A percentile compares a stretch with the other conserved stretches of the same genome.
phyloP scores from a whole-genome alignment of 106 monocot species.

The Chionographis japonica region DNA sequence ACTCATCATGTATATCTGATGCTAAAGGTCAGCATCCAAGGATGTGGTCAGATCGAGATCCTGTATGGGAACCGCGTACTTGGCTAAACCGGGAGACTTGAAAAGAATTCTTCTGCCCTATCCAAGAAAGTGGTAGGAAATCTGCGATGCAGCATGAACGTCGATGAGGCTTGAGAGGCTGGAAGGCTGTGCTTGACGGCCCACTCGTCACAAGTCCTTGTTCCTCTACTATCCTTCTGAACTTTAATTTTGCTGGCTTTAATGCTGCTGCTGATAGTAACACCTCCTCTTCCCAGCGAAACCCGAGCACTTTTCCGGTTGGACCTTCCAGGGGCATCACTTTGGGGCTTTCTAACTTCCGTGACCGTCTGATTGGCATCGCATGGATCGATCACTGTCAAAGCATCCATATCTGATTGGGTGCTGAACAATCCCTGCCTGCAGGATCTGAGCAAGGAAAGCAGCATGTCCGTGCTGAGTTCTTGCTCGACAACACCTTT shows the following conservation, averaged over 20 bases:
- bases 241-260: constrained; percentile 43
- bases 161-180: constrained; percentile 29
- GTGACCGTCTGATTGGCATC: constrained; percentile 21
- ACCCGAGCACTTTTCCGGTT: constrained; percentile 34
- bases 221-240: constrained; percentile 49
- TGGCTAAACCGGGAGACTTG: neutral
- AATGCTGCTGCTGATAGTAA: constrained; percentile 15
- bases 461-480: constrained; percentile 92
- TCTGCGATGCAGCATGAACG: constrained; percentile 62
- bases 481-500: constrained; percentile 84
- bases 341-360: constrained; percentile 43
- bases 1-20: too few relatives aligned
- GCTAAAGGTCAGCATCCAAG: too few relatives aligned
- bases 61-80: too few relatives aligned
- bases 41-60: too few relatives aligned
- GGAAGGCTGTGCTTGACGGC: constrained; percentile 51
- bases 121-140: constrained; percentile 67
- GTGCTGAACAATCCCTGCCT: constrained; percentile 23
- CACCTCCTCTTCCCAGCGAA: constrained; percentile 21
- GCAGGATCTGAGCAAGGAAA: constrained; percentile 77
- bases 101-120: constrained; percentile 82
- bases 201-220: constrained; percentile 59
- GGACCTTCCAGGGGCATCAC: constrained; percentile 30
- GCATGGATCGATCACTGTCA: constrained; percentile 14
- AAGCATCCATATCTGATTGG: constrained; percentile 25